Percentiles rank a stretch among this genome's conserved stretches.
phyloP scores from a whole-genome alignment of 1,284 basidiomycete genomes.

The Sphaerobolus stellatus region DNA sequence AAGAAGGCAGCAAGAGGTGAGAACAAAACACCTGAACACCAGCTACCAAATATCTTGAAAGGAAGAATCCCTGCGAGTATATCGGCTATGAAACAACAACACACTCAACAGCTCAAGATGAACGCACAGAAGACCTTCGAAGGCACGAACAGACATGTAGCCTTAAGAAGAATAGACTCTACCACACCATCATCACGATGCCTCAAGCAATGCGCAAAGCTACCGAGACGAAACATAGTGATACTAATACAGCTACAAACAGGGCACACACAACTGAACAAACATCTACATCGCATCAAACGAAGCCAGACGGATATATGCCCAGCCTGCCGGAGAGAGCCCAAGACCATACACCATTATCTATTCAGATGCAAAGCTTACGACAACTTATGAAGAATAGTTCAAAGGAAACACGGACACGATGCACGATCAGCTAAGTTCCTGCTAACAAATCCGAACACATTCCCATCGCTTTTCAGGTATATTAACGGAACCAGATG shows the following conservation, averaged over 20 bases:
- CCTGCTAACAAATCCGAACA: no score
- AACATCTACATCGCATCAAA: conserved; percentile 24
- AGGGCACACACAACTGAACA: conserved; percentile 26
- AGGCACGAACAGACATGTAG: conserved; percentile 2
- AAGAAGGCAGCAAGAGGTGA: conserved; percentile 12
- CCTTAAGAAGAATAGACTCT: conserved; percentile 6
- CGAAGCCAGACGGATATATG: conserved; percentile 19
- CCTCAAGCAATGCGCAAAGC: conserved; percentile 11
- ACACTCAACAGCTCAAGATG: conserved; percentile 8
- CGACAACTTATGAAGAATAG: no score
- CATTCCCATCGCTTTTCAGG: no score
- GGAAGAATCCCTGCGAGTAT: conserved; percentile 19
- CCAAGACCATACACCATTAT: conserved; percentile 22
- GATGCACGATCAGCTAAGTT: no score
- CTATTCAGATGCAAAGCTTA: no score
- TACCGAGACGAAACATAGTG: conserved; percentile 20
- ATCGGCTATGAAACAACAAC: conserved; percentile 15
- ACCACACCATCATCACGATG: conserved; percentile 16
- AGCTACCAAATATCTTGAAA: conserved; percentile 18
- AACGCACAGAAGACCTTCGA: no score
- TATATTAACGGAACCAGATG: no score
- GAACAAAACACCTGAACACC: no score
- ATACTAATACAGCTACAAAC: conserved; percentile 27
- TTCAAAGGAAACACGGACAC: no score
- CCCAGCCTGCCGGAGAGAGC: conserved; percentile 25